Evolutionary conservation across 345 rosid species (phyloP).

Genomic region (Rhodamnia rubescens): DNA sequence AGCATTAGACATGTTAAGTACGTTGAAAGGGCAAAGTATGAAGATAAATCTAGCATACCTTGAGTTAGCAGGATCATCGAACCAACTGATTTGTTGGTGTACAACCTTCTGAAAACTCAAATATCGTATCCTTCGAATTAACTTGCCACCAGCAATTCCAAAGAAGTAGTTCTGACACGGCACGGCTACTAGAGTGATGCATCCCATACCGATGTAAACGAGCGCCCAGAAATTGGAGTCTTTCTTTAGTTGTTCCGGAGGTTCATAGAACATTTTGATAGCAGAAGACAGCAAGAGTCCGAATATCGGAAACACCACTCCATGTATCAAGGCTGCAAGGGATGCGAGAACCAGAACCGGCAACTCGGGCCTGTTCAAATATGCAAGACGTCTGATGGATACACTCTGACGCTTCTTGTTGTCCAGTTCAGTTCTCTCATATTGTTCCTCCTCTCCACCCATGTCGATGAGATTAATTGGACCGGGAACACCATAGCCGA

Average conservation of each 20-base stretch:
- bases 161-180: constrained; percentile 65
- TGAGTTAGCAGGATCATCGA: constrained; percentile 67
- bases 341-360: constrained; percentile 45
- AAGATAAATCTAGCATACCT: constrained; percentile 18
- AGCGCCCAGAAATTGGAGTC: constrained; percentile 57
- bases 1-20: not conserved
- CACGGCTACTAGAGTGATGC: constrained; percentile 12
- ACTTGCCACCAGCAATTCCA: constrained; percentile 70
- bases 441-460: not conserved
- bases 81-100: constrained; percentile 82
- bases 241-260: constrained; percentile 22
- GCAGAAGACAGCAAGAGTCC: constrained; percentile 63
- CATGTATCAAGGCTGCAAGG: constrained; percentile 53
- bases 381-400: constrained; percentile 45
- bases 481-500: constrained; percentile 18
- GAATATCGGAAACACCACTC: constrained; percentile 53
- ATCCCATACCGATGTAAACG: constrained; percentile 32
- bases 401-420: constrained; percentile 28
- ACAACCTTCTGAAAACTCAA: constrained; percentile 65
- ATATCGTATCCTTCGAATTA: constrained; percentile 61
- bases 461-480: constrained; percentile 9
- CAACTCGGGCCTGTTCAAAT: constrained; percentile 63
- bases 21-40: not conserved
- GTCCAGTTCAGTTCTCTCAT: not conserved
- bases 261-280: constrained; percentile 55